These are phyloP conservation scores for Acanthamoeba sp. DNA, from an alignment of 208 protist species.

Conservation along the genomic window DNA sequence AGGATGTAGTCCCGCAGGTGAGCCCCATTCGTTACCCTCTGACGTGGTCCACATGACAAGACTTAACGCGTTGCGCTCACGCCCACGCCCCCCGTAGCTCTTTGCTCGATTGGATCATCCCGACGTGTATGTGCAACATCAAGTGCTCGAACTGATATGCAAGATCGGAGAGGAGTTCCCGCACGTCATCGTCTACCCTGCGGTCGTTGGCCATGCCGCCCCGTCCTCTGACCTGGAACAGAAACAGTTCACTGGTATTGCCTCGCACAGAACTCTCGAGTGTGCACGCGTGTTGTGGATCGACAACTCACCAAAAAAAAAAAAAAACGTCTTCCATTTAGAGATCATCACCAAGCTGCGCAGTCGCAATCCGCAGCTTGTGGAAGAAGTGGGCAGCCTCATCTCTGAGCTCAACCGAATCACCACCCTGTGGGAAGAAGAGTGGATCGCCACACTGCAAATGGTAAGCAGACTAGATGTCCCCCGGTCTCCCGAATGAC, in stretches of 20 bases:
- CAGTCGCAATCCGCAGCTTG: conserved; percentile 65
- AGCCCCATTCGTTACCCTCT: neutral
- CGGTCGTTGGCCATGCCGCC: conserved; percentile 40
- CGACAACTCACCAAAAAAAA: too few species aligned
- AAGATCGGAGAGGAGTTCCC: conserved; percentile 74
- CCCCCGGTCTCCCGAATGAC: neutral
- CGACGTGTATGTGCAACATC: conserved; percentile 26
- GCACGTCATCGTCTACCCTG: conserved; percentile 79
- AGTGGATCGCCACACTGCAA: conserved; percentile 59
- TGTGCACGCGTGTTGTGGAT: too few species aligned
- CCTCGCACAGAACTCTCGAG: neutral
- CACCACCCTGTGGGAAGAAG: conserved; percentile 86
- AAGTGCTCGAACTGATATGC: conserved; percentile 75
- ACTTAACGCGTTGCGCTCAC: neutral
- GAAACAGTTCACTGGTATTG: conserved; percentile 52
- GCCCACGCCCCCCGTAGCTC: conserved; percentile 23
- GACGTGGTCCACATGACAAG: too few species aligned
- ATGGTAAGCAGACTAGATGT: neutral
- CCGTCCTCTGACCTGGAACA: neutral
- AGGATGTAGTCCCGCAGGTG: conserved; percentile 53
- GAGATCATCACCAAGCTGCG: conserved; percentile 41
- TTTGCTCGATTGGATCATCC: conserved; percentile 78
- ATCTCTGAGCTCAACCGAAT: conserved; percentile 82
- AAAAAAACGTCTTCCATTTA: too few species aligned
- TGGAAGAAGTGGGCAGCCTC: conserved; percentile 74